Evolutionary conservation across 2,329 filamentous ascomycete species (phyloP), one percentile per base, ranked within the genome.

Genomic region (Monilinia fructicola): DNA sequence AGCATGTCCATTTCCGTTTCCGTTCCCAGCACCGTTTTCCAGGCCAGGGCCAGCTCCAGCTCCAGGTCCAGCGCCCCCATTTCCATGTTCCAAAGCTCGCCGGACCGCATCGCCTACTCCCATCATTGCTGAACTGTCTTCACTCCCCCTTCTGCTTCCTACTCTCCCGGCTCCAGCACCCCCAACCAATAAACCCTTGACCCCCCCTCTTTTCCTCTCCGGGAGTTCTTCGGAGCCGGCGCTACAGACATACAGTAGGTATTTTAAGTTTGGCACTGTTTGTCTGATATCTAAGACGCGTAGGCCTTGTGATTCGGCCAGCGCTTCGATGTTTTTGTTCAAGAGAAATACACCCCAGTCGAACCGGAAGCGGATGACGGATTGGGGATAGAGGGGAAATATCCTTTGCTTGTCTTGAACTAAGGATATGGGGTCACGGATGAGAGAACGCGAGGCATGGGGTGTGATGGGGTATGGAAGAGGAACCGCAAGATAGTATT

Each of bases 321-420:
- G 80, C 0, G 82, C 79, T 73, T 98, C 93, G 66, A 99, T 93
- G 75, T 98, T 83, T 78, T 98, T 97, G 80, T 98, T 98, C 18
- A 99, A 84, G n/a, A 98, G 81, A 74, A 98, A 99, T 76, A 97
- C 95, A 14, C 84, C 95, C 77, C 98, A 99, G 73, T 98, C 94
- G 77, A 98, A 98, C 2, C 94, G 88, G 80, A 94, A 98, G 55
- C 93, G 87, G 0, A 92, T 87, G 2, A 86, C 84, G 74, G 85
- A 84, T 70, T 84, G n/a, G 80, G 90, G 78, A 77, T 93, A 93
- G 0, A 99, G 83, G 0, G 95, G 95, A 73, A 96, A 99, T 7
- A 87, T 88, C 55, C 88, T 84, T 65, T 85, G 78, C 9, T 76
- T 74, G 48, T 76, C 76, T 59, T 70, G 67, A 9, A 87, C 77